Conservation (phyloP, 768 basidiomycete species). For the Boletus reticulatus region DNA sequence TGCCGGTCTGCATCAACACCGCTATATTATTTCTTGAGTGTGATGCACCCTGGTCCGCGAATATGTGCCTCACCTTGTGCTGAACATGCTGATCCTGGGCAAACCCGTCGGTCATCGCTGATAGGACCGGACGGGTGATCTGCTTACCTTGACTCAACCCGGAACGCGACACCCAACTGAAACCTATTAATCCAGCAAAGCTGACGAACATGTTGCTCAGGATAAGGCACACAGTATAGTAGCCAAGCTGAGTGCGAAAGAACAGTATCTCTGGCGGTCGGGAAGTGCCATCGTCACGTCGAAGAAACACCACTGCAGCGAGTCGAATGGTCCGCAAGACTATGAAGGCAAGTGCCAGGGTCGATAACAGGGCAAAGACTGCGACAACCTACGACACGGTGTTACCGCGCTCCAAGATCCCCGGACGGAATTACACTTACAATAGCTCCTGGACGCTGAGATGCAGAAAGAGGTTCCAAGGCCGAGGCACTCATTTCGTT, state of each 20-base stretch:
- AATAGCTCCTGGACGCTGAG: slow-evolving; percentile 12
- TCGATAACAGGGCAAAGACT: slow-evolving; percentile 52
- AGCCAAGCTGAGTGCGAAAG: slow-evolving; percentile 70
- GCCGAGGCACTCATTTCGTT: not conserved
- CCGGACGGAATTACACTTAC: slow-evolving; percentile 15
- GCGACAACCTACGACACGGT: slow-evolving; percentile 38
- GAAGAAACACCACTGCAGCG: slow-evolving; percentile 35
- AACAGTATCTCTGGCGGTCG: slow-evolving; percentile 51
- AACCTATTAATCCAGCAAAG: slow-evolving; percentile 51
- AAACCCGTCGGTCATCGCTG: slow-evolving; percentile 1
- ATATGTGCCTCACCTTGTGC: slow-evolving; percentile 50
- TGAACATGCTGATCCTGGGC: slow-evolving; percentile 47
- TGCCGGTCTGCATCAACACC: slow-evolving; percentile 58
- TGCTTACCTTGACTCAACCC: slow-evolving; percentile 49
- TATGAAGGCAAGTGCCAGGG: slow-evolving; percentile 51
- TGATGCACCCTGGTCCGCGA: not conserved
- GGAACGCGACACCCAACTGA: slow-evolving; percentile 45
- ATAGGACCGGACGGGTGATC: not conserved
- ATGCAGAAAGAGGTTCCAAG: slow-evolving; percentile 11
- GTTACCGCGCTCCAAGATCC: not conserved
- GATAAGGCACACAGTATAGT: slow-evolving; percentile 64
- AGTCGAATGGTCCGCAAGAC: slow-evolving; percentile 48
- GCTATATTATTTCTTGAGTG: slow-evolving; percentile 34
- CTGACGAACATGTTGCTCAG: slow-evolving; percentile 55
- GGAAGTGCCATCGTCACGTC: slow-evolving; percentile 24